phyloP scores from a whole-genome alignment of 2,329 filamentous ascomycete species.

The Paraphoma sp. region DNA sequence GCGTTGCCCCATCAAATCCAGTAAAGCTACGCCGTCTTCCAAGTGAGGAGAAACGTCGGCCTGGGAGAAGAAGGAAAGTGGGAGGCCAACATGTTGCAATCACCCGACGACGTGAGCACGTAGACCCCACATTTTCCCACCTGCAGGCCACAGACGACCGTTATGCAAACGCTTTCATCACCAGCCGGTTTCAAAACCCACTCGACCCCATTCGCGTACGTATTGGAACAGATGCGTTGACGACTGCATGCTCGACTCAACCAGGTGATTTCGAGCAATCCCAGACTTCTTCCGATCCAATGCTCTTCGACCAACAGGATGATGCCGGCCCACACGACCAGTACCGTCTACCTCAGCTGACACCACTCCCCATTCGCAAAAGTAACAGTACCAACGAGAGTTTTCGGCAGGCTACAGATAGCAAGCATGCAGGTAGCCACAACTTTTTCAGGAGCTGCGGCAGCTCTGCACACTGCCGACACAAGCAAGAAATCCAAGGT shows the following conservation, averaged over 20 bases:
- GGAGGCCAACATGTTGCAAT: slow-evolving; percentile 5
- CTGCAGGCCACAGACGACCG: slow-evolving; percentile 3
- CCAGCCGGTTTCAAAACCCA: slow-evolving; percentile 15
- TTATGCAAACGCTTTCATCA: slow-evolving; percentile 13
- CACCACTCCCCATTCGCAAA: too few relatives aligned
- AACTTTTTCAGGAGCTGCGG: too few relatives aligned
- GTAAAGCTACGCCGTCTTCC: slow-evolving; percentile 36
- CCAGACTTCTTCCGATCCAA: slow-evolving; percentile 38
- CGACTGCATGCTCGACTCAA: slow-evolving; percentile 26
- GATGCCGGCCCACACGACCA: slow-evolving; percentile 12
- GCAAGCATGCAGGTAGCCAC: too few relatives aligned
- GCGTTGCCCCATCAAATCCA: slow-evolving; percentile 36
- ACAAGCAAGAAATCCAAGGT: too few relatives aligned
- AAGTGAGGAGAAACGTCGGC: slow-evolving; percentile 32
- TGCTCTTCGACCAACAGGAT: slow-evolving; percentile 44
- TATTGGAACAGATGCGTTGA: slow-evolving; percentile 46
- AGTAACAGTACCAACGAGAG: too few relatives aligned
- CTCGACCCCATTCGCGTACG: slow-evolving; percentile 40
- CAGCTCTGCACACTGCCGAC: too few relatives aligned
- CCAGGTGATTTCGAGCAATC: slow-evolving; percentile 10
- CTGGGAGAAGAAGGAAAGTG: slow-evolving; percentile 44
- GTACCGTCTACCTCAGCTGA: background rate
- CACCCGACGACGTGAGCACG: slow-evolving; percentile 2
- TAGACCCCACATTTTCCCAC: background rate
- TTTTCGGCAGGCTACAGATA: too few relatives aligned